A percentile compares a stretch with the other conserved stretches of the same genome.
Conservation (phyloP, 208 protist genomes). For the Crithidia expoeki region DNA sequence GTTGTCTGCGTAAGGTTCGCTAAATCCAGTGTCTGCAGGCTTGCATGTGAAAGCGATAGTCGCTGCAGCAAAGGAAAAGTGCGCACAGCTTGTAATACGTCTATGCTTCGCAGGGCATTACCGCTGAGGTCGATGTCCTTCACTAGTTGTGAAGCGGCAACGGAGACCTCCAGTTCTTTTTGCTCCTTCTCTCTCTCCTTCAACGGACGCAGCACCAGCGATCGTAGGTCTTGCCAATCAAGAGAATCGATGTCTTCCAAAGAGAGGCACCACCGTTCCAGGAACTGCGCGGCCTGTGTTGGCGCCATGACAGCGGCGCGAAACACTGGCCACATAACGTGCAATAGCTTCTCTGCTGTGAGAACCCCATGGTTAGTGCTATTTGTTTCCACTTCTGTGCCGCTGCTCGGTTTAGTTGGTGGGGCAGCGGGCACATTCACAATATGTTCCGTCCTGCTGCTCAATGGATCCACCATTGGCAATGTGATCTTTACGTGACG, state of each 20-base stretch:
- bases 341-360: constrained; percentile 34
- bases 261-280: constrained; percentile 55
- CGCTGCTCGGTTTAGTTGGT: neutral
- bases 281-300: constrained; percentile 43
- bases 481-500: neutral
- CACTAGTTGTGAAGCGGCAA: neutral
- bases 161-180: neutral
- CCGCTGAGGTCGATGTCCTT: constrained; percentile 73
- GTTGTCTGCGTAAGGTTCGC: neutral
- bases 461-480: neutral
- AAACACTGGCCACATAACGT: constrained; percentile 44
- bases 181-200: neutral
- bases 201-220: neutral
- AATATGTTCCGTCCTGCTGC: neutral
- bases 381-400: neutral
- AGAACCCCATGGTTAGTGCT: constrained; percentile 19
- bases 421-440: neutral
- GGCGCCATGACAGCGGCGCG: constrained; percentile 35
- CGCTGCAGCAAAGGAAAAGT: constrained; percentile 49
- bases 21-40: constrained; percentile 11
- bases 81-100: constrained; percentile 49
- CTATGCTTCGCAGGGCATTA: constrained; percentile 50
- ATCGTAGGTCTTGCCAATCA: constrained; percentile 43
- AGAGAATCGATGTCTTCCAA: constrained; percentile 61
- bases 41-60: constrained; percentile 55